phyloP scores from a whole-genome alignment of 2,329 filamentous ascomycete species.

The Calonectria henricotiae region DNA sequence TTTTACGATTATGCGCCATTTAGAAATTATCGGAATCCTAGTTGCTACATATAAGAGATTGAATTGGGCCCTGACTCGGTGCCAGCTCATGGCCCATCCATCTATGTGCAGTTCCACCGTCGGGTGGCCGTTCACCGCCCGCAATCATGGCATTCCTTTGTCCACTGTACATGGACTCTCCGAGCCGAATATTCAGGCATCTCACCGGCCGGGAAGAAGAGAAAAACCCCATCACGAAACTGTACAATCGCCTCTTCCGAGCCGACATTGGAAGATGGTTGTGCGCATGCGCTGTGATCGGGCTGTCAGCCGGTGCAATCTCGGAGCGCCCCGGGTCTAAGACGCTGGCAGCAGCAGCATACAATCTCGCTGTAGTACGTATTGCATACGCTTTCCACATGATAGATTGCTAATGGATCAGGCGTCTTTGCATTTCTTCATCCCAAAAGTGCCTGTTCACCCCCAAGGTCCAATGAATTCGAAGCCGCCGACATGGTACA shows the following conservation, averaged over 20 bases:
- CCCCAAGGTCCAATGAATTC: neutral
- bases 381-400: neutral
- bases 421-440: slow-evolving; percentile 1
- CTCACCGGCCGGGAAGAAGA: neutral
- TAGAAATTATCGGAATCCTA: neutral
- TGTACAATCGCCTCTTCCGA: neutral
- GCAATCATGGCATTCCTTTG: neutral
- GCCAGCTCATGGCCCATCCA: neutral
- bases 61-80: neutral
- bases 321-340: neutral
- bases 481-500: neutral
- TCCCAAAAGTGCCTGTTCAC: neutral
- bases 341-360: neutral
- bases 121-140: neutral
- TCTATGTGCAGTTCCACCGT: neutral
- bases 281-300: neutral
- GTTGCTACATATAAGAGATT: neutral
- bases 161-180: neutral
- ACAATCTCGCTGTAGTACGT: neutral
- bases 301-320: neutral
- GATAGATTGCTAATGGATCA: neutral
- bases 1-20: neutral
- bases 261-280: neutral
- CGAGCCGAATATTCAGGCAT: neutral
- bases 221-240: neutral